These are phyloP conservation scores for Pseudopyricularia javanii DNA, from an alignment of 2,329 filamentous ascomycete genomes.

Conservation along the genomic window DNA sequence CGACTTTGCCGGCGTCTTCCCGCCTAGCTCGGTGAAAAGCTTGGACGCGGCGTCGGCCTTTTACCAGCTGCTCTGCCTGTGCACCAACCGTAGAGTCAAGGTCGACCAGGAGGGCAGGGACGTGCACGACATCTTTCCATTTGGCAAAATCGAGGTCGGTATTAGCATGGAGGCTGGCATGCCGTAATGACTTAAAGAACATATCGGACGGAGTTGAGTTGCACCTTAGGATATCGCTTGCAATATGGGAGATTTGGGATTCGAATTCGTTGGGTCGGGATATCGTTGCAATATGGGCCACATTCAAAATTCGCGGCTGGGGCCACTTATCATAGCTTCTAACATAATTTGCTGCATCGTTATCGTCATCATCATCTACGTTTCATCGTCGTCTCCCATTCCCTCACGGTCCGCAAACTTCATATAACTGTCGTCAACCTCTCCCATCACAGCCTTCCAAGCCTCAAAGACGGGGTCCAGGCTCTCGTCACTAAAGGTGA, in stretches of 20 bases:
- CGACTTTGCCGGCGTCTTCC: constrained; percentile 57
- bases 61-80: constrained; percentile 60
- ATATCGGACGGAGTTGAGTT: not conserved
- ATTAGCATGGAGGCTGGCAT: constrained; percentile 15
- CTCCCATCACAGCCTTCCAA: constrained; percentile 54
- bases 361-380: constrained; percentile 38
- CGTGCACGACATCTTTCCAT: constrained; percentile 18
- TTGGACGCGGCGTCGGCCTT: constrained; percentile 64
- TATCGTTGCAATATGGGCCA: too few relatives aligned
- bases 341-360: too few relatives aligned
- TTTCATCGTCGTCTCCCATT: constrained; percentile 42
- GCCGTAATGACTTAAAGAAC: too few relatives aligned
- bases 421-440: constrained; percentile 50
- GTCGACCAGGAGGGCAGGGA: constrained; percentile 45
- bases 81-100: constrained; percentile 49
- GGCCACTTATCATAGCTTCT: too few relatives aligned
- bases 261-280: too few relatives aligned
- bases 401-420: constrained; percentile 65
- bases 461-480: constrained; percentile 55
- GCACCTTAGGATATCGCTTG: too few relatives aligned
- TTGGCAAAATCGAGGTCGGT: constrained; percentile 35
- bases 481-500: constrained; percentile 62
- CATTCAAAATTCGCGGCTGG: too few relatives aligned
- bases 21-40: constrained; percentile 37
- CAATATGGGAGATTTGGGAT: too few relatives aligned